Percentiles rank a stretch among this genome's conserved stretches.
Evolutionary conservation across 2,329 filamentous ascomycete genomes (phyloP).

Genomic region (Trichoderma sp.): DNA sequence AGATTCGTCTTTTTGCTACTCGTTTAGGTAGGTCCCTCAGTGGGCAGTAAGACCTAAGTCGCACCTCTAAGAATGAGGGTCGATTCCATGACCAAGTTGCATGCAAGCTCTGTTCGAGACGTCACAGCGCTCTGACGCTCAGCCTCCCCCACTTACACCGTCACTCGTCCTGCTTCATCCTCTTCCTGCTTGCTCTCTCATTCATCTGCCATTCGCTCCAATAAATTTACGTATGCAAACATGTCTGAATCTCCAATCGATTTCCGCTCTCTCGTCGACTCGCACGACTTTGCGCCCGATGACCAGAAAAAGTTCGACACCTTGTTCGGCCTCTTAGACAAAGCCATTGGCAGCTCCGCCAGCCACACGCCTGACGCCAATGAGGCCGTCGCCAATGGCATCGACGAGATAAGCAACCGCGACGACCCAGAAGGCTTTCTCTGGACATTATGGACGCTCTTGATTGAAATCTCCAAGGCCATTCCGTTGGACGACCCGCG

Average conservation of each 20-base stretch:
- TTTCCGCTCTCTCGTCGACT: background rate
- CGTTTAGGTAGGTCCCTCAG: background rate
- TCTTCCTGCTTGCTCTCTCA: background rate
- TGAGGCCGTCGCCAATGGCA: constrained; percentile 33
- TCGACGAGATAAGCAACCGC: constrained; percentile 36
- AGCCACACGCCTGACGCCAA: constrained; percentile 29
- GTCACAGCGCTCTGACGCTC: background rate
- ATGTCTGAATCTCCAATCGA: constrained; percentile 10
- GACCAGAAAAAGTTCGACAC: background rate
- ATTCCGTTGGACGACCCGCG: constrained; percentile 37
- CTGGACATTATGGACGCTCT: constrained; percentile 39
- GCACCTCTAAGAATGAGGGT: background rate
- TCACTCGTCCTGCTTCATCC: background rate
- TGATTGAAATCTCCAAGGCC: constrained; percentile 35
- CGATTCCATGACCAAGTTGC: background rate
- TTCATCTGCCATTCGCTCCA: background rate
- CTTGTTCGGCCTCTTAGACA: constrained; percentile 36
- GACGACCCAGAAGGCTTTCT: constrained; percentile 36
- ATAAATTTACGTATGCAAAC: background rate
- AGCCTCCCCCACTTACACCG: background rate
- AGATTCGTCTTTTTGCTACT: background rate
- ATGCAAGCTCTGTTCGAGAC: background rate
- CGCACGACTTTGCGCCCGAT: background rate
- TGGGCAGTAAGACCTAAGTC: background rate
- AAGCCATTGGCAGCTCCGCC: constrained; percentile 33